Evolutionary conservation across 2,329 filamentous ascomycete genomes (phyloP).

Genomic region (Colletotrichum acutatum): DNA sequence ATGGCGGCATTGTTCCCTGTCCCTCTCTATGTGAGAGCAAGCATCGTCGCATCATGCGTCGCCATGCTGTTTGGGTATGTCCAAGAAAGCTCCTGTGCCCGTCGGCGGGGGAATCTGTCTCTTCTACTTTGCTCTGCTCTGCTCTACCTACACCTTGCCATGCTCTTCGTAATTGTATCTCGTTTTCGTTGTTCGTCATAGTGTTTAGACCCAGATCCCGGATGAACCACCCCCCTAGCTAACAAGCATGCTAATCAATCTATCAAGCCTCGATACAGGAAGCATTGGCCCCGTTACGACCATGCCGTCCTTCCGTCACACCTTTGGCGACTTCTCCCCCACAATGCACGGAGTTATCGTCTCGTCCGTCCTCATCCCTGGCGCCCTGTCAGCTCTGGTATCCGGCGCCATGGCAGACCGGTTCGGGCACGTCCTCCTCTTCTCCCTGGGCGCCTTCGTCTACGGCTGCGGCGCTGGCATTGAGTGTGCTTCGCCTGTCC

Average conservation of each 20-base stretch:
- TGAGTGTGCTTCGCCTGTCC: slow-evolving; percentile 45
- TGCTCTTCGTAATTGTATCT: neutral
- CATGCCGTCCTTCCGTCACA: slow-evolving; percentile 62
- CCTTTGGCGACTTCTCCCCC: slow-evolving; percentile 64
- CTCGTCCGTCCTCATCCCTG: slow-evolving; percentile 69
- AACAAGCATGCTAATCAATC: neutral
- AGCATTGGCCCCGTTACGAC: slow-evolving; percentile 69
- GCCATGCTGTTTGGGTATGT: slow-evolving; percentile 46
- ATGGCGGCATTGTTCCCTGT: slow-evolving; percentile 11
- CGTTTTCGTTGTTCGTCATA: neutral
- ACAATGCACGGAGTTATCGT: slow-evolving; percentile 69
- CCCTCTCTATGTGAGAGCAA: slow-evolving; percentile 44
- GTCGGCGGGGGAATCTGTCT: neutral
- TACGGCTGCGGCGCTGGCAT: slow-evolving; percentile 64
- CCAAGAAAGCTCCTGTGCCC: neutral
- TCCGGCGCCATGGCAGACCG: slow-evolving; percentile 64
- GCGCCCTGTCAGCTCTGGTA: slow-evolving; percentile 68
- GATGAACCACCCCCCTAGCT: neutral
- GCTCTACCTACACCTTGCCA: no score
- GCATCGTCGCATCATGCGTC: slow-evolving; percentile 44
- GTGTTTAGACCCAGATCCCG: no score
- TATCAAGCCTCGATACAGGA: slow-evolving; percentile 52
- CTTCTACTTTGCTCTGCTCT: neutral
- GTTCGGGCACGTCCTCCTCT: slow-evolving; percentile 63
- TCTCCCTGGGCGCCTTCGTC: slow-evolving; percentile 60